A percentile compares a stretch with the other conserved stretches of the same genome.
Evolutionary conservation across 805 yeast genomes (phyloP).

Genomic region (Candida nonsorbophila): DNA sequence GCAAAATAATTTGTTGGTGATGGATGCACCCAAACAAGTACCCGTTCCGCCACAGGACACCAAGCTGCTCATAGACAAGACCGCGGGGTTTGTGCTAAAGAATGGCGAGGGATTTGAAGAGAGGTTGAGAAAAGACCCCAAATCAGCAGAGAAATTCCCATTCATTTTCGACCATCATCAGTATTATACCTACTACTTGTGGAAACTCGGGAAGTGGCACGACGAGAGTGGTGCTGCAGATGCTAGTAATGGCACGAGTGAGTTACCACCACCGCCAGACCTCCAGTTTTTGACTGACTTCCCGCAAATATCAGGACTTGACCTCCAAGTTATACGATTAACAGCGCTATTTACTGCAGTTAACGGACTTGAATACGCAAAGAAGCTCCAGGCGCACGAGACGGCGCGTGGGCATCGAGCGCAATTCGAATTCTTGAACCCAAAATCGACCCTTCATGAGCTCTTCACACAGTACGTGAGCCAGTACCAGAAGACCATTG

Average conservation of each 20-base stretch:
- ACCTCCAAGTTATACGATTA: slow-evolving; percentile 62
- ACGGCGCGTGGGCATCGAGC: slow-evolving; percentile 31
- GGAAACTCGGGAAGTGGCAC: slow-evolving; percentile 28
- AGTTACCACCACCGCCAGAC: slow-evolving; percentile 11
- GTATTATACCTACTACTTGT: slow-evolving; percentile 52
- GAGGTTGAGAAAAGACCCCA: slow-evolving; percentile 44
- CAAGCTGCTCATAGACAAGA: slow-evolving; percentile 56
- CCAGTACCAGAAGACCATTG: slow-evolving; percentile 44
- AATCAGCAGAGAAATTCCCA: slow-evolving; percentile 48
- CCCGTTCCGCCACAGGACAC: slow-evolving; percentile 1
- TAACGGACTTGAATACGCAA: slow-evolving; percentile 46
- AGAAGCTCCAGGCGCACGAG: slow-evolving; percentile 29
- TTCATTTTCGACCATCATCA: slow-evolving; percentile 55
- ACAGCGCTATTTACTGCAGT: slow-evolving; percentile 67
- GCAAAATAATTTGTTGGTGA: no score
- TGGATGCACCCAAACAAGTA: neutral
- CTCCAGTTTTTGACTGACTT: slow-evolving; percentile 21
- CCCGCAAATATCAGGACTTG: slow-evolving; percentile 50
- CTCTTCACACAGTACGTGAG: slow-evolving; percentile 44
- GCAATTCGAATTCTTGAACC: slow-evolving; percentile 65
- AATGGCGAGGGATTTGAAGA: slow-evolving; percentile 67
- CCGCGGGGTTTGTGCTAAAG: slow-evolving; percentile 62
- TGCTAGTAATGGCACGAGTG: slow-evolving; percentile 7
- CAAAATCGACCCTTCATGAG: slow-evolving; percentile 54
- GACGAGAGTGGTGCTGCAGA: neutral